A percentile compares a stretch with the other conserved stretches of the same genome.
phyloP scores from a whole-genome alignment of 2,329 filamentous ascomycete species.

The Alternaria ventricosa region DNA sequence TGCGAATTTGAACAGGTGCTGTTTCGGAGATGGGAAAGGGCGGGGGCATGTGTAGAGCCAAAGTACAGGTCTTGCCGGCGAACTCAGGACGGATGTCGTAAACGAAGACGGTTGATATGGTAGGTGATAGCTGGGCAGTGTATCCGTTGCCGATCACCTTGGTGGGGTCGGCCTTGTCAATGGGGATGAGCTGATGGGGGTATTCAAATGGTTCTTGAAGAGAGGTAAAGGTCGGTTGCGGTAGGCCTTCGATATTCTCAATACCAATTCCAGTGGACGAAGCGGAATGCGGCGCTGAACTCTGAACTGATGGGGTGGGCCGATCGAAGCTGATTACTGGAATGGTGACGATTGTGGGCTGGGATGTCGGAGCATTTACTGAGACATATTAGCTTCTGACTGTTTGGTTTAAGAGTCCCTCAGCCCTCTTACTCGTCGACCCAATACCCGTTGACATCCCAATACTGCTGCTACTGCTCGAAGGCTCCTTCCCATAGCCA shows the following conservation, averaged over 20 bases:
- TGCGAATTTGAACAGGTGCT: conserved; percentile 36
- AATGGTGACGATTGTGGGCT: conserved; percentile 15
- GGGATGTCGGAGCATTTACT: conserved; percentile 16
- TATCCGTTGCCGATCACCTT: conserved; percentile 50
- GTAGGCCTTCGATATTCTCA: conserved; percentile 2
- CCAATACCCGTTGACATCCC: conserved; percentile 9
- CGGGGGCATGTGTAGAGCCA: conserved; percentile 56
- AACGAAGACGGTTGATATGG: conserved; percentile 52
- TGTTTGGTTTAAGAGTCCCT: no score
- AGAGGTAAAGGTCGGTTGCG: not conserved
- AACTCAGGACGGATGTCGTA: conserved; percentile 54
- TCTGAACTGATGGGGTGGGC: not conserved
- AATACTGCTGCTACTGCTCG: conserved; percentile 17
- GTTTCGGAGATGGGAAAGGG: conserved; percentile 36
- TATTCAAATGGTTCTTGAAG: conserved; percentile 37
- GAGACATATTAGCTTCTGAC: not conserved
- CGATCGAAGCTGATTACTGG: conserved; percentile 1
- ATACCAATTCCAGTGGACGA: not conserved
- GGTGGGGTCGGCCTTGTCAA: conserved; percentile 47
- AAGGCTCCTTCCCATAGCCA: conserved; percentile 24
- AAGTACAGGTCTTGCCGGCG: conserved; percentile 53
- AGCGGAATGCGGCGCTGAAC: not conserved
- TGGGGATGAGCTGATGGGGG: conserved; percentile 48
- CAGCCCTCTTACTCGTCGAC: conserved; percentile 19
- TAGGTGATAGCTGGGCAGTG: conserved; percentile 50